These are phyloP conservation scores for Podospora fimiseda DNA, from an alignment of 495 filamentous ascomycete species.

Conservation along the genomic window DNA sequence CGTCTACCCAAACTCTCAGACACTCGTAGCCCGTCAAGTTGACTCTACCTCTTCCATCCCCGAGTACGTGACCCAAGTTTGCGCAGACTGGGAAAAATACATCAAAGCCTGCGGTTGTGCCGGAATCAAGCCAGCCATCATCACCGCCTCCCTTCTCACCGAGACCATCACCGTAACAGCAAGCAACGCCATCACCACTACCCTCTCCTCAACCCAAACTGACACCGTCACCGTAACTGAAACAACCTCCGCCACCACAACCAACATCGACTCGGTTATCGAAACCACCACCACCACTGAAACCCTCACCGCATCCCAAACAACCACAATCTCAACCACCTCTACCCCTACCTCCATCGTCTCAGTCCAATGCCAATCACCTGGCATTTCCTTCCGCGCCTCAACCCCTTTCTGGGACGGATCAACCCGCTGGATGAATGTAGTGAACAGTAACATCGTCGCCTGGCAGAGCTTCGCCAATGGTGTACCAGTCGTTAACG, in stretches of 20 bases:
- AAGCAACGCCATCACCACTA: background rate
- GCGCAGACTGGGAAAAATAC: slow-evolving; percentile 5
- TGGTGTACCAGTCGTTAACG: background rate
- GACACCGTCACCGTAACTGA: background rate
- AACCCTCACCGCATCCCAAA: background rate
- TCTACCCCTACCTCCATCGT: slow-evolving; percentile 1
- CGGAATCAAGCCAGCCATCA: background rate
- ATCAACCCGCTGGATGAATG: slow-evolving; percentile 4
- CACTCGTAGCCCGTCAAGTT: background rate
- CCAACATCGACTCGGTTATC: background rate
- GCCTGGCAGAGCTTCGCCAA: background rate
- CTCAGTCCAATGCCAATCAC: background rate
- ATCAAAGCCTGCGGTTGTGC: slow-evolving; percentile 3
- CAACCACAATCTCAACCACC: background rate
- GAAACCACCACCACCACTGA: slow-evolving; percentile 1
- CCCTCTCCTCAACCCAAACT: slow-evolving; percentile 2
- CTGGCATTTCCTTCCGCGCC: background rate
- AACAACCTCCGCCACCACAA: background rate
- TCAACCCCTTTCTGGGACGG: background rate
- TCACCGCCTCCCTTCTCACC: background rate
- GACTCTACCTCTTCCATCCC: background rate
- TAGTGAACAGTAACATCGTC: background rate
- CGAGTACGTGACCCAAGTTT: background rate
- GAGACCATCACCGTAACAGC: background rate
- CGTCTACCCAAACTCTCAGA: background rate